Evolutionary conservation across 805 yeast genomes (phyloP).

Genomic region (Candida sakaeoensis): DNA sequence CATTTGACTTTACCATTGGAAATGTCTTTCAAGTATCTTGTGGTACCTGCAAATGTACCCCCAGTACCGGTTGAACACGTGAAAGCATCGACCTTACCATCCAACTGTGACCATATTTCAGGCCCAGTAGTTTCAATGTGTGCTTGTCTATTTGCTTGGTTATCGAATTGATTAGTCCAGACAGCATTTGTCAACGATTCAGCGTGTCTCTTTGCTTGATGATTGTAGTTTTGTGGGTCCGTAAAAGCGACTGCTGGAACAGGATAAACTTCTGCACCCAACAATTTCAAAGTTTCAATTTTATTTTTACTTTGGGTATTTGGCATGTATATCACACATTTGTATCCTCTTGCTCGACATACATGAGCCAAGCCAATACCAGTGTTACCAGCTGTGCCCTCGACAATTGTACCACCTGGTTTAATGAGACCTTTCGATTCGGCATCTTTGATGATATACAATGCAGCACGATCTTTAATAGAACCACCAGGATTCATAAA

Average conservation of each 20-base stretch:
- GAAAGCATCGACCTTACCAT: slow-evolving; percentile 77
- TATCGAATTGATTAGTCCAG: slow-evolving; percentile 93
- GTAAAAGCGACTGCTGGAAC: slow-evolving; percentile 84
- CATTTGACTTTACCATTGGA: slow-evolving; percentile 60
- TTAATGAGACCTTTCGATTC: slow-evolving; percentile 59
- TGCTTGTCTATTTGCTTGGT: slow-evolving; percentile 81
- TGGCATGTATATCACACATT: slow-evolving; percentile 87
- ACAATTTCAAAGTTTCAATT: slow-evolving; percentile 64
- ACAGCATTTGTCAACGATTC: slow-evolving; percentile 72
- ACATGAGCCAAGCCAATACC: slow-evolving; percentile 86
- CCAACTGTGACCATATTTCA: slow-evolving; percentile 81
- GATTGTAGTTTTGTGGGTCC: slow-evolving; percentile 82
- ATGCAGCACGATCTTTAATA: slow-evolving; percentile 87
- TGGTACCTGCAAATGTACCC: slow-evolving; percentile 84
- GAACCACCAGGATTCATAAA: slow-evolving; percentile 94
- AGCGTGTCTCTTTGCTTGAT: slow-evolving; percentile 83
- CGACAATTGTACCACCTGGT: slow-evolving; percentile 85
- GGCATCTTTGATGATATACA: slow-evolving; percentile 73
- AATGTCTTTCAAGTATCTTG: slow-evolving; percentile 70
- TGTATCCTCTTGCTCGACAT: slow-evolving; percentile 79
- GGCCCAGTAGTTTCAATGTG: slow-evolving; percentile 91
- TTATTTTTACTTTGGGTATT: slow-evolving; percentile 81
- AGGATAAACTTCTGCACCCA: slow-evolving; percentile 86
- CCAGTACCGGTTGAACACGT: slow-evolving; percentile 93
- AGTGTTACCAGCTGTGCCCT: slow-evolving; percentile 96